A percentile compares a stretch with the other conserved stretches of the same genome.
Conservation (phyloP, 2,329 filamentous ascomycete genomes). For the Scopulariopsis brevicaulis region DNA sequence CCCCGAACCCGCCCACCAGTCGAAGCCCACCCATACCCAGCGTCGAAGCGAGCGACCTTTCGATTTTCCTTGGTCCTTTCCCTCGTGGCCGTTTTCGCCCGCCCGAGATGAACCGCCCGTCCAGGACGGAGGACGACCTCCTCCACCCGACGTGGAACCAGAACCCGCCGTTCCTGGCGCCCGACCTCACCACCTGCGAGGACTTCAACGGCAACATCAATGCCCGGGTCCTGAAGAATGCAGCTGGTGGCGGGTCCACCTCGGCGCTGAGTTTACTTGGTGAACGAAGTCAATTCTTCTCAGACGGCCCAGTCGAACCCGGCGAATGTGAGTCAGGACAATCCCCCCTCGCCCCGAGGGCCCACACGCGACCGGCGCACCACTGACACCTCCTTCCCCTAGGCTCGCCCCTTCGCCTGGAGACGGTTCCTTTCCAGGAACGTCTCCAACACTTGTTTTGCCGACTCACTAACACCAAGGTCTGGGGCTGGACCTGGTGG, state of each 20-base stretch:
- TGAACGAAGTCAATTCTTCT: neutral
- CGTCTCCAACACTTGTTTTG: constrained; percentile 18
- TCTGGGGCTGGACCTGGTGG: constrained; percentile 29
- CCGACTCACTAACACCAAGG: constrained; percentile 13
- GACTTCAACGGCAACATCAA: constrained; percentile 45
- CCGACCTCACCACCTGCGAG: constrained; percentile 38
- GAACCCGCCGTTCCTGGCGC: constrained; percentile 34
- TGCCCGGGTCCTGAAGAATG: constrained; percentile 22
- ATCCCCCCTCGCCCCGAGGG: neutral
- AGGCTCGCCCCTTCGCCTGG: constrained; percentile 2
- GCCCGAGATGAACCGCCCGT: constrained; percentile 39
- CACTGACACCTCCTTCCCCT: neutral
- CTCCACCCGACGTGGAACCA: constrained; percentile 41
- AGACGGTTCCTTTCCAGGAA: constrained; percentile 5
- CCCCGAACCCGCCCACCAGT: neutral
- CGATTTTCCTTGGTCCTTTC: neutral
- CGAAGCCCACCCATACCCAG: neutral
- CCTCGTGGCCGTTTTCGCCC: neutral
- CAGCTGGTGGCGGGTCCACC: neutral
- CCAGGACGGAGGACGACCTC: constrained; percentile 38
- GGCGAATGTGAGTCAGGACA: neutral
- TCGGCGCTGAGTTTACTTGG: neutral
- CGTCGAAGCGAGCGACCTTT: neutral
- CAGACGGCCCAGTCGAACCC: neutral
- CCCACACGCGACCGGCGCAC: too few relatives aligned